These are phyloP conservation scores for Hibiscus tridactylites DNA, from an alignment of 345 rosid genomes.

Conservation along the genomic window DNA sequence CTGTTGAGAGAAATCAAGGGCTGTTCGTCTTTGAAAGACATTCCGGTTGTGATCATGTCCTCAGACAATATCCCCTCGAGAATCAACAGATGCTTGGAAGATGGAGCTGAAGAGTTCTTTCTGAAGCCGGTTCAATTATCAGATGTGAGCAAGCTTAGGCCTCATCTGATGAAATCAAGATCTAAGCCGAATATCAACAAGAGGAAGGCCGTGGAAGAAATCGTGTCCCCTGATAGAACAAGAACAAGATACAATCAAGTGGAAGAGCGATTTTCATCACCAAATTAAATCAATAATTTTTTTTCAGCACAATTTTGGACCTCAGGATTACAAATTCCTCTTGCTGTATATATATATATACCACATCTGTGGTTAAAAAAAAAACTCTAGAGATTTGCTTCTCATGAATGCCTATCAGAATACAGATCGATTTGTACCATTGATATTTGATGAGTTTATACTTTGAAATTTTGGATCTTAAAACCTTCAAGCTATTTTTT, in stretches of 20 bases:
- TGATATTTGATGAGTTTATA: no score
- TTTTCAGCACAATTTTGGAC: no score
- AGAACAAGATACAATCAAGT: constrained; percentile 22
- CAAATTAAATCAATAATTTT: background rate
- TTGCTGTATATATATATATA: no score
- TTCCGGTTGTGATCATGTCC: constrained; percentile 92
- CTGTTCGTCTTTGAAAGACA: constrained; percentile 58
- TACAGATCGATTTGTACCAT: no score
- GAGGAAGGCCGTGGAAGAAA: constrained; percentile 3
- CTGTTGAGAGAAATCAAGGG: constrained; percentile 75
- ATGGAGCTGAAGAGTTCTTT: constrained; percentile 91
- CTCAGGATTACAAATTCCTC: no score
- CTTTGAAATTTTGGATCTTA: no score
- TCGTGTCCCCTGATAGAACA: constrained; percentile 25
- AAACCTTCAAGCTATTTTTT: no score
- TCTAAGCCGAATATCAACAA: background rate
- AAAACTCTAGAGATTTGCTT: no score
- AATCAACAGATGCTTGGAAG: constrained; percentile 72
- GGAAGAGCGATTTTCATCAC: background rate
- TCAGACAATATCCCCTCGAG: constrained; percentile 85
- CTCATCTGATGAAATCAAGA: constrained; percentile 45
- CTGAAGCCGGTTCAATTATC: constrained; percentile 78
- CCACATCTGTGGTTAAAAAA: no score
- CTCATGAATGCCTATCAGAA: no score
- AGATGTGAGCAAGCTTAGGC: constrained; percentile 70